Conservation (phyloP, 148 eudicot species). For the Euryodendron excelsum region DNA sequence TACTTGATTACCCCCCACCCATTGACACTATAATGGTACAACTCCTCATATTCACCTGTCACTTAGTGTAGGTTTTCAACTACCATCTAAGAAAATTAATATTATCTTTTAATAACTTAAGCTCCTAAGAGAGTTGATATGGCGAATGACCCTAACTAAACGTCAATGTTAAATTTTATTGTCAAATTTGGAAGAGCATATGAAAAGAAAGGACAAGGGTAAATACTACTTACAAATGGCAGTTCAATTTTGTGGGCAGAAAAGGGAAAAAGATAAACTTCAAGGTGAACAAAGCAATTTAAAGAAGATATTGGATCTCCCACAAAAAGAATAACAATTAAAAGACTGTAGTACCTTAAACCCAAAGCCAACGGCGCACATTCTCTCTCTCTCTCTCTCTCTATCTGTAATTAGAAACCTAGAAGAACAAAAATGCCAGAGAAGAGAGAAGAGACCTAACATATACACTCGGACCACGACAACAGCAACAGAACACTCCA, state of each 20-base stretch:
- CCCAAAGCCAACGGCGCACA: neutral
- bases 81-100: too few relatives aligned
- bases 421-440: slow-evolving; percentile 1
- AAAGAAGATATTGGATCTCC: neutral
- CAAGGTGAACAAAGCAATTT: neutral
- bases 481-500: neutral
- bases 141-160: too few relatives aligned
- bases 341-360: neutral
- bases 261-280: neutral
- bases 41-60: too few relatives aligned
- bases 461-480: neutral
- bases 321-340: neutral
- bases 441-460: slow-evolving; percentile 5
- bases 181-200: too few relatives aligned
- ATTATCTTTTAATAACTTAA: too few relatives aligned
- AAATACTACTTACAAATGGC: neutral
- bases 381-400: neutral
- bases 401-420: too few relatives aligned
- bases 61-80: too few relatives aligned
- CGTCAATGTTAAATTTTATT: too few relatives aligned
- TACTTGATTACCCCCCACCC: too few relatives aligned
- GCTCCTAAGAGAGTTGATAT: too few relatives aligned
- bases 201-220: too few relatives aligned
- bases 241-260: neutral
- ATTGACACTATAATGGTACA: too few relatives aligned